Evolutionary conservation across 352 stramenopile genomes (phyloP).

Genomic region (Phytophthora europaea): DNA sequence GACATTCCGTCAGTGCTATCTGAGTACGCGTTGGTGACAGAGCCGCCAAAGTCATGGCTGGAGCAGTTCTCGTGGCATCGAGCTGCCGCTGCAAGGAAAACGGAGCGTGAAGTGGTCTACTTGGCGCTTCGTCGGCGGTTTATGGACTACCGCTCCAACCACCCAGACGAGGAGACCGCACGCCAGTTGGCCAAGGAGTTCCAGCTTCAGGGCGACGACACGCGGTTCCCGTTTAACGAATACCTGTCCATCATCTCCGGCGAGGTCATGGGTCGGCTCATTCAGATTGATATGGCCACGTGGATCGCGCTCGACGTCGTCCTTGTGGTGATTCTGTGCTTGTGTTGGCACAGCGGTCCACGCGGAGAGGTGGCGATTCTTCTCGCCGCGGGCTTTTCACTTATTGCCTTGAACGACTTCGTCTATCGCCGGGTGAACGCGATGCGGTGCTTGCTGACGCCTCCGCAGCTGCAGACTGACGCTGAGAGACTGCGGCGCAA

Average conservation of each 20-base stretch:
- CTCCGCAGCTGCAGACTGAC: constrained; percentile 61
- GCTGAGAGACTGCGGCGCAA: constrained; percentile 69
- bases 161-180: constrained; percentile 57
- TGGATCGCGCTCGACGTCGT: constrained; percentile 72
- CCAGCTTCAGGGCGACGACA: constrained; percentile 55
- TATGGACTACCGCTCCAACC: constrained; percentile 78
- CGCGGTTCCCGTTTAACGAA: constrained; percentile 80
- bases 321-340: constrained; percentile 53
- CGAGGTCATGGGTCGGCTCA: constrained; percentile 76
- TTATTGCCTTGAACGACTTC: constrained; percentile 61
- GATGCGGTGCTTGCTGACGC: constrained; percentile 66
- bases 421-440: constrained; percentile 59
- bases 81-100: constrained; percentile 41
- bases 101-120: constrained; percentile 72
- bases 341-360: constrained; percentile 53
- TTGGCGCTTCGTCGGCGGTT: constrained; percentile 70
- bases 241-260: constrained; percentile 84
- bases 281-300: constrained; percentile 78
- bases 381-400: constrained; percentile 42
- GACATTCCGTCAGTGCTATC: constrained; percentile 70
- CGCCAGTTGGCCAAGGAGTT: constrained; percentile 67
- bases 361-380: constrained; percentile 57
- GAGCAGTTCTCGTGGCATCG: constrained; percentile 50
- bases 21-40: constrained; percentile 66
- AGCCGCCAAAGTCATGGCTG: constrained; percentile 49